phyloP scores from a whole-genome alignment of 768 basidiomycete genomes.

The Serendipita sp. region DNA sequence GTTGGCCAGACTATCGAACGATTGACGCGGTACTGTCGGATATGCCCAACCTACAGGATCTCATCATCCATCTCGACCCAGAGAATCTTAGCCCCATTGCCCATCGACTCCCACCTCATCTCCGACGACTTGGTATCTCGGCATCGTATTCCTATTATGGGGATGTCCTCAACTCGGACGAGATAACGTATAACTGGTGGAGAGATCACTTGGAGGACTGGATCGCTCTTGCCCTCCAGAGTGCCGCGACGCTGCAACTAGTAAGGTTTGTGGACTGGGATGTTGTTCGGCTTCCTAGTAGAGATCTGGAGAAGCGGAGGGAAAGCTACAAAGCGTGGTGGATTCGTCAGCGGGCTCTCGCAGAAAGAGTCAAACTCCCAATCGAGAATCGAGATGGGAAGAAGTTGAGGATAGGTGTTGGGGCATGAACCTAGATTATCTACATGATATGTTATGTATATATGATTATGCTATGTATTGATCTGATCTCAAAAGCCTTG shows the following conservation, averaged over 20 bases:
- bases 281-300: neutral
- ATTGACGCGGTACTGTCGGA: neutral
- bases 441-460: no score
- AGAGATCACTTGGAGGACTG: conserved; percentile 1
- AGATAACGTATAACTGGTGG: neutral
- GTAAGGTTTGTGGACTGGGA: neutral
- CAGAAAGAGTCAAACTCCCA: neutral
- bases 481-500: no score
- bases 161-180: neutral
- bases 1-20: neutral
- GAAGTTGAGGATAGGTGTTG: neutral
- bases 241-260: neutral
- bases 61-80: neutral
- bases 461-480: no score
- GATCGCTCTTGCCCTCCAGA: neutral
- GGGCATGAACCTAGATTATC: no score
- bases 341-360: neutral
- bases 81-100: neutral
- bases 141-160: neutral
- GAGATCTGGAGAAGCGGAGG: neutral
- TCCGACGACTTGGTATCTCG: neutral
- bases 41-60: neutral
- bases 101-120: neutral
- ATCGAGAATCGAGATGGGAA: neutral
- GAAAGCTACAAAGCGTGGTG: neutral